Percentiles rank a stretch among this genome's conserved stretches.
These are phyloP conservation scores for Trifolium subterraneum DNA, from an alignment of 306 rosid species.

Conservation along the genomic window DNA sequence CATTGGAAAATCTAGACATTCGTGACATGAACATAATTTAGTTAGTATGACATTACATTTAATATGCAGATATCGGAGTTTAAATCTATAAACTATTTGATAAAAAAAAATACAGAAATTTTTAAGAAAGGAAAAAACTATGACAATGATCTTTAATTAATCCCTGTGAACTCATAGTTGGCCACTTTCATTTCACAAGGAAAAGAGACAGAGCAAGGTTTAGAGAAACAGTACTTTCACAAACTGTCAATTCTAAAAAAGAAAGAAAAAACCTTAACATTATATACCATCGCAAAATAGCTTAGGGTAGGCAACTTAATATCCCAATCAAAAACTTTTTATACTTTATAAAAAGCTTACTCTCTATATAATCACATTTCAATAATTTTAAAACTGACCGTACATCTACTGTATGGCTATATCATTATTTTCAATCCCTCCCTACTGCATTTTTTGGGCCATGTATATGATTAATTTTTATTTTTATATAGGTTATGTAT, in stretches of 20 bases:
- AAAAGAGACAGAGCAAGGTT: neutral
- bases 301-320: constrained; percentile 1
- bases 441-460: neutral
- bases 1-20: neutral
- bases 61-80: too few species aligned
- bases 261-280: neutral
- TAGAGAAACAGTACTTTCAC: neutral
- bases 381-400: neutral
- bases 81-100: too few species aligned
- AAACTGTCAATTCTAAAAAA: constrained; percentile 1
- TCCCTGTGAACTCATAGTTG: neutral
- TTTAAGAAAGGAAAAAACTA: too few species aligned
- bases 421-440: neutral
- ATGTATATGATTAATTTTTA: neutral
- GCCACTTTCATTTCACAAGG: neutral
- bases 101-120: too few species aligned
- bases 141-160: too few species aligned
- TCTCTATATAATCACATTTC: neutral
- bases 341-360: neutral
- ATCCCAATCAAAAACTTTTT: neutral
- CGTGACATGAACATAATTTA: neutral
- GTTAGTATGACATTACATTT: too few species aligned
- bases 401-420: neutral
- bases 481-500: too few species aligned
- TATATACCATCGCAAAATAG: constrained; percentile 14